Evolutionary conservation across 306 rosid species (phyloP).

Genomic region (Heteromeles arbutifolia): DNA sequence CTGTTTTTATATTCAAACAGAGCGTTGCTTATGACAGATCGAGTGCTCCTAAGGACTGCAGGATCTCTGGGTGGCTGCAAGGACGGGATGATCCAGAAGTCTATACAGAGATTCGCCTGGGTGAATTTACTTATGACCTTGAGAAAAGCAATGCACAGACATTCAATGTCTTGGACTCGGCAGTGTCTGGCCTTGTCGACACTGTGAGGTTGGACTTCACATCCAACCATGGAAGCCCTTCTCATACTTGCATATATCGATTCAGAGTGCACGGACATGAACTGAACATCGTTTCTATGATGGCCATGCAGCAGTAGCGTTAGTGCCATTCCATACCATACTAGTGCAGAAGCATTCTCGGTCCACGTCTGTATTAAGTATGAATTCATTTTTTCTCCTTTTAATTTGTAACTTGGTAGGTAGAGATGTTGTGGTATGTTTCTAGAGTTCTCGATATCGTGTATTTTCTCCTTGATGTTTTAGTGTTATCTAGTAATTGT

Average conservation of each 20-base stretch:
- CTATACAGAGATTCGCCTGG: slow-evolving; percentile 32
- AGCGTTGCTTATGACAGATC: slow-evolving; percentile 83
- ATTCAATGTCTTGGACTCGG: slow-evolving; percentile 40
- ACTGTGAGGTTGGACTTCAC: slow-evolving; percentile 75
- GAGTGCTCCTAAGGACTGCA: slow-evolving; percentile 88
- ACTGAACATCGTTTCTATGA: slow-evolving; percentile 50
- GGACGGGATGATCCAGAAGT: slow-evolving; percentile 18
- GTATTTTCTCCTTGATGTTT: neutral
- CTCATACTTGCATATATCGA: slow-evolving; percentile 94
- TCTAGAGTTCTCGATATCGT: neutral
- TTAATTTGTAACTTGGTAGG: slow-evolving; percentile 25
- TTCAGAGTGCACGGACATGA: slow-evolving; percentile 85
- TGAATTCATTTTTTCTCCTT: slow-evolving; percentile 13
- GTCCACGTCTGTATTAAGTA: slow-evolving; percentile 9
- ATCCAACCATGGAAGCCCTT: slow-evolving; percentile 81
- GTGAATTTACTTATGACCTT: slow-evolving; percentile 75
- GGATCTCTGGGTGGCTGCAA: slow-evolving; percentile 86
- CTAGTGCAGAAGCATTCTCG: neutral
- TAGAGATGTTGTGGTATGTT: neutral
- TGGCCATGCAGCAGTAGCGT: slow-evolving; percentile 38
- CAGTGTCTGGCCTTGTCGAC: slow-evolving; percentile 41
- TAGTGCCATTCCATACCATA: slow-evolving; percentile 1
- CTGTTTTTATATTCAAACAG: slow-evolving; percentile 32
- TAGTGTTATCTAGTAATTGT: neutral
- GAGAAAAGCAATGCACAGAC: slow-evolving; percentile 98